Base-by-base conservation (phyloP, 495 filamentous ascomycete genomes). In the Cercophora sp. region DNA sequence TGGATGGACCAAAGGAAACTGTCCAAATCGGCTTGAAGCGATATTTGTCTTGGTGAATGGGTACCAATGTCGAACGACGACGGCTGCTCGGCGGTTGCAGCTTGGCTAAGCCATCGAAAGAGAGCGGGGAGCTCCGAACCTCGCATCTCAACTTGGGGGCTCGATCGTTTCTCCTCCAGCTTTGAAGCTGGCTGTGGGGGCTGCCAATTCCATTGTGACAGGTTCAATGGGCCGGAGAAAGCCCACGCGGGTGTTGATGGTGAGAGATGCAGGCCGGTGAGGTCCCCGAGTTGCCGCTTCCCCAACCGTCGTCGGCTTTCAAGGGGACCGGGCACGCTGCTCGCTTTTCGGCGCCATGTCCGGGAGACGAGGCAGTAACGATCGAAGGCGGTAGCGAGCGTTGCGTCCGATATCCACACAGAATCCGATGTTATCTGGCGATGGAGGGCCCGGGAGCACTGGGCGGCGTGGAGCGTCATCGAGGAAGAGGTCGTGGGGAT, bases 231-330 rank as follows among this genome's bases (percentile, higher is more conserved):
- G 37, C 61, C 59, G 22, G 69, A 62, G 23, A 78, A 62, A 0
- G 59, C 66, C 75, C 73, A 75, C 18, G 64, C 27, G 1, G 70
- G 70, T 15, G 67, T 65, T 44, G 64, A 56, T 5, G 67, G 60
- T 25, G 69, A 59, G 8, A 64, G 54, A 13, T 68, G 66, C 15
- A 69, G 52, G 19, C 67, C 58, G 40, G 62, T 69, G n/a, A 73
- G 56, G 42, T 70, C 69, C 40, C 67, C 69, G 68, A 82, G 74
- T 22, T 69, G 70, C 48, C 79, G 67, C 45, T 69, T 77, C n/a
- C 78, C 77, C 44, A 79, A 55, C 16, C 77, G 70, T 27, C 76
- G 74, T 5, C 76, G 70, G 61, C 67, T 69, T 61, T 82, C 79
- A 54, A 80, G 67, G 18, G 78, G 78, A 0, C 77, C 78, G 3